phyloP scores from a whole-genome alignment of 352 stramenopile genomes.

The Phytophthora syringae region DNA sequence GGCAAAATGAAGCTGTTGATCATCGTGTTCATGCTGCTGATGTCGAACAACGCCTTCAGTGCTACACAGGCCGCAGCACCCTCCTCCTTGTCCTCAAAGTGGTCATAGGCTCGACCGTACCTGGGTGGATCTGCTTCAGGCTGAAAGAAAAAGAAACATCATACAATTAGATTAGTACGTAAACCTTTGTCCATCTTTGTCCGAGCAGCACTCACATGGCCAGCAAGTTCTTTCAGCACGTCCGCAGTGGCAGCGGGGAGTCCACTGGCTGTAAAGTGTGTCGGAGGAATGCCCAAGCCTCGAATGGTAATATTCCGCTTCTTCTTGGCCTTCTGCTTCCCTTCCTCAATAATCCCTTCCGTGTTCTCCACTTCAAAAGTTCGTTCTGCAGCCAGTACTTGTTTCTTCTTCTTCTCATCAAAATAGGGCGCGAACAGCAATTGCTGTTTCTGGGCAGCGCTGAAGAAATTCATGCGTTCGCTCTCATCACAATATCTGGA shows the following conservation, averaged over 20 bases:
- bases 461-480: conserved; percentile 96
- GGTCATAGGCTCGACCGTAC: conserved; percentile 90
- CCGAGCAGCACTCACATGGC: conserved; percentile 53
- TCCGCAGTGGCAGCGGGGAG: conserved; percentile 94
- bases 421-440: conserved; percentile 96
- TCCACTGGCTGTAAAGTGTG: conserved; percentile 93
- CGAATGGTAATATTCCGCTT: conserved; percentile 83
- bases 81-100: conserved; percentile 93
- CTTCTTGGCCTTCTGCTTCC: conserved; percentile 75
- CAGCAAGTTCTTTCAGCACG: conserved; percentile 94
- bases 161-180: conserved; percentile 12
- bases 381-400: conserved; percentile 70
- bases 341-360: conserved; percentile 74
- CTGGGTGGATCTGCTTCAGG: conserved; percentile 78
- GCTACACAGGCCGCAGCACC: conserved; percentile 95
- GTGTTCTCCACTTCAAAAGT: conserved; percentile 87
- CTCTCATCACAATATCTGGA: conserved; percentile 92
- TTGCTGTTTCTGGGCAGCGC: conserved; percentile 93
- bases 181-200: background rate
- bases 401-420: conserved; percentile 76
- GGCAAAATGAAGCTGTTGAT: conserved; percentile 97
- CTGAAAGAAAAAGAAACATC: conserved; percentile 32
- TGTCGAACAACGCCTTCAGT: conserved; percentile 94
- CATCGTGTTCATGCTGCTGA: conserved; percentile 99
- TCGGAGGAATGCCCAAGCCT: conserved; percentile 93